phyloP scores from a whole-genome alignment of 2,329 filamentous ascomycete genomes.

The Moelleriella libera region DNA sequence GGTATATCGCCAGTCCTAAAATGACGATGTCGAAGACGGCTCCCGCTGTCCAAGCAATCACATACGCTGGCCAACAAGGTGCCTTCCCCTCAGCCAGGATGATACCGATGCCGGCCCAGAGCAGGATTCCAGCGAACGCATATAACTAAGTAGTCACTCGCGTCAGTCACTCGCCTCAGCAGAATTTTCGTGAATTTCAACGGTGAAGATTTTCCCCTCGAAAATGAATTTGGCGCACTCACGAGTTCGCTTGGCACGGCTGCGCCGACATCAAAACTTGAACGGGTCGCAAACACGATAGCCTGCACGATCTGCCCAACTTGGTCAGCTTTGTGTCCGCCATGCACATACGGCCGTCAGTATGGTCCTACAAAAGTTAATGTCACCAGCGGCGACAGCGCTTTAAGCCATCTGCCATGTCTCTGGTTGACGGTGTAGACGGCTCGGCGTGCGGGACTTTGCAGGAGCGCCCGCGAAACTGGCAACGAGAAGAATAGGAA shows the following conservation, averaged over 20 bases:
- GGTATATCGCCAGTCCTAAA: background rate
- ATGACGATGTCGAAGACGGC: constrained; percentile 2
- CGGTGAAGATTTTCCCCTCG: background rate
- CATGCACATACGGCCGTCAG: too few relatives aligned
- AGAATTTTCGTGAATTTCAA: too few relatives aligned
- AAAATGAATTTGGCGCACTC: background rate
- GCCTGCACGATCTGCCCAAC: constrained; percentile 1
- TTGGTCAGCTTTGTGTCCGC: background rate
- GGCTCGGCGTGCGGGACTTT: constrained; percentile 1
- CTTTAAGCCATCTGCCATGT: background rate
- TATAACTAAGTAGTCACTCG: background rate
- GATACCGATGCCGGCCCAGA: constrained; percentile 4
- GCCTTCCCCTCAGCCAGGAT: constrained; percentile 3
- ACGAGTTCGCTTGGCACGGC: constrained; percentile 1
- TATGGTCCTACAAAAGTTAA: constrained; percentile 2
- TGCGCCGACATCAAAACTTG: background rate
- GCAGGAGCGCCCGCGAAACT: background rate
- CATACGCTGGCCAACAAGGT: constrained; percentile 5
- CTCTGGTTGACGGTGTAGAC: background rate
- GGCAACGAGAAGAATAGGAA: background rate
- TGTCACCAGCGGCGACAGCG: background rate
- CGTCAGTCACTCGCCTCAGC: too few relatives aligned
- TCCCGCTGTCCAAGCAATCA: constrained; percentile 3
- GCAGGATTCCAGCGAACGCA: constrained; percentile 2
- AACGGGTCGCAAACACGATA: background rate